Evolutionary conservation across 2,329 filamentous ascomycete genomes (phyloP).

Genomic region (Hypoxylon sp.): DNA sequence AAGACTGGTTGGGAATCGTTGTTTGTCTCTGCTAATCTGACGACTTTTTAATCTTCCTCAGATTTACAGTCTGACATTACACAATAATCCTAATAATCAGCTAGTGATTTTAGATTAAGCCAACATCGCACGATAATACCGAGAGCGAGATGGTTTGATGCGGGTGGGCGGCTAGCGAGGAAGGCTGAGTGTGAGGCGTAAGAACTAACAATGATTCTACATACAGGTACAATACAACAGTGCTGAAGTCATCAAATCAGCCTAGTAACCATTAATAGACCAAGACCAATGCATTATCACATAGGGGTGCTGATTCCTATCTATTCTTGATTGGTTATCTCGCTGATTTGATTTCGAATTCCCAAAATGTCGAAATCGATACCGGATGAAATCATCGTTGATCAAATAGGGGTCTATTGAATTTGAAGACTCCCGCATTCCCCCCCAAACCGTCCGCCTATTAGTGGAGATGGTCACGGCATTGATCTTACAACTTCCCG

Average conservation of each 20-base stretch:
- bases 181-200: conserved; percentile 40
- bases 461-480: conserved; percentile 25
- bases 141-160: conserved; percentile 27
- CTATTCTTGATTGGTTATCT: conserved; percentile 11
- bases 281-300: conserved; percentile 14
- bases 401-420: conserved; percentile 6
- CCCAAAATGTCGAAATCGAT: conserved; percentile 17
- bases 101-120: conserved; percentile 21
- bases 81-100: conserved; percentile 21
- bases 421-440: conserved; percentile 2
- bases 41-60: conserved; percentile 13
- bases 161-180: conserved; percentile 28
- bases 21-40: conserved; percentile 11
- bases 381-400: conserved; percentile 13
- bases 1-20: background rate
- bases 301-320: conserved; percentile 7
- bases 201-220: conserved; percentile 17
- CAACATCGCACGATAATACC: conserved; percentile 30
- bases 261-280: conserved; percentile 30
- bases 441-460: conserved; percentile 3
- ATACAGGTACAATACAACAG: conserved; percentile 1
- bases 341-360: conserved; percentile 18
- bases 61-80: conserved; percentile 22
- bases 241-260: conserved; percentile 37
- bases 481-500: conserved; percentile 23